Evolutionary conservation across 305 asterid species (phyloP), one percentile per base, ranked within the genome.

Genomic region (Fraxinus dipetala): DNA sequence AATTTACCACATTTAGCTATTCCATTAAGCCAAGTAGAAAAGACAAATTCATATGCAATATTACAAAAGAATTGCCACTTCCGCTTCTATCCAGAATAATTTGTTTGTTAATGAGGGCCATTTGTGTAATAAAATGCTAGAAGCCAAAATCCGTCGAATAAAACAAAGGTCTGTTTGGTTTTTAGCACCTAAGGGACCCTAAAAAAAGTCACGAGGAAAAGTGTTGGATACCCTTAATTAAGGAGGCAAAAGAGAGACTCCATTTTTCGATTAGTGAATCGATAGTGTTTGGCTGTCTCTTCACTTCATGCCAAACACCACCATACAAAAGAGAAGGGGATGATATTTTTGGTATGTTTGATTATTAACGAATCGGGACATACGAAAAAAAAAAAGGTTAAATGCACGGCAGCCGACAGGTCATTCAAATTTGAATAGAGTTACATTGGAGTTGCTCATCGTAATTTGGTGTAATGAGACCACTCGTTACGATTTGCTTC

Each of bases 201-300:
- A 3, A 24, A 22, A 16, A 72, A 54, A 32, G 10, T 31, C 22
- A 2, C 11, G 6, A 34, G 22, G 56, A 67, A 35, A 45, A 48
- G 59, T 48, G 6, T 48, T 16, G 2, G 22, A 63, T 81, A 40
- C 78, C 45, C 63, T 51, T 26, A 45, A 77, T 67, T 36, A 67
- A 81, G 77, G 79, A 24, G 78, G 79, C 81, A 77, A 77, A 82
- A 20, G 75, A 75, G 63, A 70, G 13, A 54, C 32, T 28, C n/a
- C 9, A 18, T 4, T 13, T 59, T 8, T 43, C 2, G 28, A 11
- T 75, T 40, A 16, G 75, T 45, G 28, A 9, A 4, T 76, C 63
- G n/a, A 8, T 2, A 61, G 31, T 20, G 70, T 61, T 59, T 18
- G 24, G 13, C 9, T 59, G 30, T 4, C 8, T 59, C 30, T 59